Base-by-base conservation (phyloP, 1,139 yeast species). In the Torulaspora globosa region DNA sequence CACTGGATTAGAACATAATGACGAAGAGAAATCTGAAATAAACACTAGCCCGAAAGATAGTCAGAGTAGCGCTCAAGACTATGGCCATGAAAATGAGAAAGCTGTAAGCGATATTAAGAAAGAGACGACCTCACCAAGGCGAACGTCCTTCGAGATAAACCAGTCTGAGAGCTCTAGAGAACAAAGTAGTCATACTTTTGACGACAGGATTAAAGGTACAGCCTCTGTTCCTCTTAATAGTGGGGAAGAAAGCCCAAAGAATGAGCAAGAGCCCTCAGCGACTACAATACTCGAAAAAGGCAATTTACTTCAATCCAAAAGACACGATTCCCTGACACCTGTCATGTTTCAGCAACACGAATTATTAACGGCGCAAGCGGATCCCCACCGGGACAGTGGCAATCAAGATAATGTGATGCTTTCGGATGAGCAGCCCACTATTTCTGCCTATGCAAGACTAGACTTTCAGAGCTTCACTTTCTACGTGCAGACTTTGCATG, bases 401-500 rank as follows among this genome's bases (percentile, higher is more conserved):
- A 34, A 30, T 10, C 41, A 41, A 7, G 43, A 46, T 12, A 46
- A 35, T 28, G 26, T 46, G n/a, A 46, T 49, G 8, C 39, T 50
- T 11, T 41, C 54, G 0, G 58, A 59, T 27, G 67, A 63, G 42
- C 71, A 68, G 44, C 68, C 87, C 5, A 76, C 80, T 49, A 87
- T 92, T 10, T 84, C 90, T 8, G 98, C 98, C 1, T 92, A 92
- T 64, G 98, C 98, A 1, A 75, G 96, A 55, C 70, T 92, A 35
- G 97, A 92, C 64, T 92, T 92, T 66, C 96, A 87, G 51, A 82
- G 88, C 54, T 90, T 84, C 64, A 88, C 96, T 3, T 92, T 94
- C 66, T 92, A 89, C 59, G 96, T 92, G 3, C 98, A 92, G 67
- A 92, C 98, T 1, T 74, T 92, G 58, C 97, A 92, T 64, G 96